Evolutionary conservation across 2,329 filamentous ascomycete genomes (phyloP).

Genomic region (Xylariaceae sp.): DNA sequence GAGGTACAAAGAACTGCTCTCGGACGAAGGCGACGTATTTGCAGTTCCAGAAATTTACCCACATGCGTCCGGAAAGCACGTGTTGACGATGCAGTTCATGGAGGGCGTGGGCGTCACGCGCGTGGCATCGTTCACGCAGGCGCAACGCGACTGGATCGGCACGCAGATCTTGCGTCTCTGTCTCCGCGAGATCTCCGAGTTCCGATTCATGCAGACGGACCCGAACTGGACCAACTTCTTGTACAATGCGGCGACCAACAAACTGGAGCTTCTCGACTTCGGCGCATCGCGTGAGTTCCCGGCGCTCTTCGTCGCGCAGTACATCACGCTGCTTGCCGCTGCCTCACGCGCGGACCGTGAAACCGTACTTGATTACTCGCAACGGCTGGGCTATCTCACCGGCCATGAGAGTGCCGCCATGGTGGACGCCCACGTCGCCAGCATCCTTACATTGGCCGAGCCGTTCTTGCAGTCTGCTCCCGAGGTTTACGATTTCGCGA

Average conservation of each 20-base stretch:
- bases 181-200: slow-evolving; percentile 86
- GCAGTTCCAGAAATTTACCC: slow-evolving; percentile 70
- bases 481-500: slow-evolving; percentile 81
- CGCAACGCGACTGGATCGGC: slow-evolving; percentile 91
- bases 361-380: slow-evolving; percentile 61
- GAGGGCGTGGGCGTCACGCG: slow-evolving; percentile 81
- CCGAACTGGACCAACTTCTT: slow-evolving; percentile 99
- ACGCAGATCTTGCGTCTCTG: slow-evolving; percentile 89
- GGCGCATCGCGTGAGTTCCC: slow-evolving; percentile 87
- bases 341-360: slow-evolving; percentile 65
- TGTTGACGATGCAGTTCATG: slow-evolving; percentile 92
- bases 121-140: slow-evolving; percentile 64
- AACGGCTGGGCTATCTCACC: slow-evolving; percentile 82
- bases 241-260: slow-evolving; percentile 66
- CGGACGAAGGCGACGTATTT: slow-evolving; percentile 68
- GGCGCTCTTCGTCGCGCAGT: slow-evolving; percentile 69
- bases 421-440: slow-evolving; percentile 85
- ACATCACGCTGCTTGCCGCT: slow-evolving; percentile 73
- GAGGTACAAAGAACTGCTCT: slow-evolving; percentile 71
- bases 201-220: slow-evolving; percentile 98
- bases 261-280: slow-evolving; percentile 90
- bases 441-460: slow-evolving; percentile 84
- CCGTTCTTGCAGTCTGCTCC: slow-evolving; percentile 75
- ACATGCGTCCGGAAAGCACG: slow-evolving; percentile 77
- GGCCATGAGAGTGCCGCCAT: slow-evolving; percentile 80